Evolutionary conservation across 1,139 yeast species (phyloP).

Genomic region (Lodderomyces jiufengensis): DNA sequence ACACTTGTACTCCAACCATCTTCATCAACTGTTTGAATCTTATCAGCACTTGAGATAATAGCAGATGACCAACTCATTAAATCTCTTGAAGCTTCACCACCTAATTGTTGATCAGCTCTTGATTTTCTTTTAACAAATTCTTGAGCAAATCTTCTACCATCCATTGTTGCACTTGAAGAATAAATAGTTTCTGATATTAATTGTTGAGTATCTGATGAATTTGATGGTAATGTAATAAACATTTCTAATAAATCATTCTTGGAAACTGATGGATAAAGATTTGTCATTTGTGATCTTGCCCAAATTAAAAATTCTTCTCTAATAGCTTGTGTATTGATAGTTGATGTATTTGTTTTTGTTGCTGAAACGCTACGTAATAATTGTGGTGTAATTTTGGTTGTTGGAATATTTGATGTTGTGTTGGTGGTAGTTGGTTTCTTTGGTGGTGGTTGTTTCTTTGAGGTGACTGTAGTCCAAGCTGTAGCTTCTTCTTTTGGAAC

Average conservation of each 20-base stretch:
- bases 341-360: constrained; percentile 23
- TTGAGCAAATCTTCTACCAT: constrained; percentile 89
- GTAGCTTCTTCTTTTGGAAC: constrained; percentile 26
- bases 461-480: constrained; percentile 44
- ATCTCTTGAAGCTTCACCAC: constrained; percentile 32
- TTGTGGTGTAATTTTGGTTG: constrained; percentile 38
- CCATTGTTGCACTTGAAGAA: constrained; percentile 87
- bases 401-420: constrained; percentile 23
- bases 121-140: constrained; percentile 81
- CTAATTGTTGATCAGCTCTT: constrained; percentile 60
- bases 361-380: constrained; percentile 46
- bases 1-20: constrained; percentile 71
- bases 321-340: constrained; percentile 28
- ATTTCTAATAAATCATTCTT: constrained; percentile 75
- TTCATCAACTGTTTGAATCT: constrained; percentile 48
- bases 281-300: constrained; percentile 76
- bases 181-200: constrained; percentile 92
- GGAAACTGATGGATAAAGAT: constrained; percentile 70
- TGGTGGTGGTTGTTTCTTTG: constrained; percentile 21
- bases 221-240: constrained; percentile 71
- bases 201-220: constrained; percentile 65
- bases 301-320: constrained; percentile 75
- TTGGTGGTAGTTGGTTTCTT: constrained; percentile 20
- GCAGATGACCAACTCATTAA: constrained; percentile 70
- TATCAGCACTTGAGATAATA: constrained; percentile 45